Evolutionary conservation across 257 asterid genomes (phyloP).

Genomic region (Eucommia ulmoides): DNA sequence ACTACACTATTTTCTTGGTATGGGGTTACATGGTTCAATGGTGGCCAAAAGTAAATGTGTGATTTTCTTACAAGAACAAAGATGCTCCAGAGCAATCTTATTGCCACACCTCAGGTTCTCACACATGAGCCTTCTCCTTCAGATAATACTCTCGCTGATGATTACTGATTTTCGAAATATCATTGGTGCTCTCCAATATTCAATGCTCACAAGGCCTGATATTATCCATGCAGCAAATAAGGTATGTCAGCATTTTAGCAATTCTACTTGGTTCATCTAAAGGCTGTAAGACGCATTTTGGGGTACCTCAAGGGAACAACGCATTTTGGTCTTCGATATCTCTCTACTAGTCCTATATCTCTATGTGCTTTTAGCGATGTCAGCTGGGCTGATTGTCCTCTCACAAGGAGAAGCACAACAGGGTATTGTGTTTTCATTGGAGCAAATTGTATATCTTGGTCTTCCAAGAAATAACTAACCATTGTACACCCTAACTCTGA

Average conservation of each 20-base stretch:
- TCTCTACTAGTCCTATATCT: not conserved
- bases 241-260: not conserved
- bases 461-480: not conserved
- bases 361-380: conserved; percentile 1
- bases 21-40: too few species aligned
- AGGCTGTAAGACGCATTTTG: not conserved
- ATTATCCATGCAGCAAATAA: not conserved
- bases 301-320: conserved; percentile 4
- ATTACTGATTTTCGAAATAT: not conserved
- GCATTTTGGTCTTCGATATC: not conserved
- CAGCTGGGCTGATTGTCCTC: not conserved
- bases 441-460: not conserved
- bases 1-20: too few species aligned
- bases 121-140: too few species aligned
- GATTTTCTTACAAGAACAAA: too few species aligned
- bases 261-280: not conserved
- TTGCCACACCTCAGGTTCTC: too few species aligned
- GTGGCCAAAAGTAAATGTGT: too few species aligned
- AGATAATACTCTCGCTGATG: too few species aligned
- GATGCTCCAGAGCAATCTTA: too few species aligned
- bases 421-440: not conserved
- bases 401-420: not conserved
- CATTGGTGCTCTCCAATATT: not conserved
- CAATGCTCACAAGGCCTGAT: not conserved
- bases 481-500: not conserved